phyloP scores from a whole-genome alignment of 495 filamentous ascomycete genomes.

The Corynascus novoguineensis region DNA sequence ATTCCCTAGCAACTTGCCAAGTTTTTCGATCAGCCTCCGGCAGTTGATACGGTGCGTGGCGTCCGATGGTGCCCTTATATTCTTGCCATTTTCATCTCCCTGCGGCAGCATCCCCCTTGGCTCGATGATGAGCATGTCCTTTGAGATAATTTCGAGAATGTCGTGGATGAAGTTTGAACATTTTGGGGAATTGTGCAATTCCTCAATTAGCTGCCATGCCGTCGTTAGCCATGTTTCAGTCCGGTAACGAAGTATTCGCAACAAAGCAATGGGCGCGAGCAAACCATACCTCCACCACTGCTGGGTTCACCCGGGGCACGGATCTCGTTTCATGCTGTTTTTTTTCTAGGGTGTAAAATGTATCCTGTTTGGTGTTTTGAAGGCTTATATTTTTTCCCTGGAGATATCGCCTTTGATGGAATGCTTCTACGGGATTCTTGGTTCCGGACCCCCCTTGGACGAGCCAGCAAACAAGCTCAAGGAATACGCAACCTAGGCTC shows the following conservation, averaged over 20 bases:
- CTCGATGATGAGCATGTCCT: neutral
- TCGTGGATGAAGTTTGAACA: neutral
- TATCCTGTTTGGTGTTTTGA: neutral
- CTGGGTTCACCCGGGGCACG: neutral
- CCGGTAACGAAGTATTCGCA: neutral
- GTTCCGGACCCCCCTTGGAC: neutral
- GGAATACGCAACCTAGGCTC: neutral
- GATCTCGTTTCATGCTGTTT: neutral
- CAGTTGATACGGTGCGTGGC: neutral
- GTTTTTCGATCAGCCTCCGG: neutral
- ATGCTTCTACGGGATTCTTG: neutral
- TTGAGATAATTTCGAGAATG: neutral
- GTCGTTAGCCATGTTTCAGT: neutral
- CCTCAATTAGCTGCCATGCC: neutral
- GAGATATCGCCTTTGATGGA: neutral
- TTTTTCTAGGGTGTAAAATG: neutral
- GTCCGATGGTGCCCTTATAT: neutral
- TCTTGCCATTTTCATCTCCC: neutral
- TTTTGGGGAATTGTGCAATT: neutral
- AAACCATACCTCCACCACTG: neutral
- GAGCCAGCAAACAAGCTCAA: neutral
- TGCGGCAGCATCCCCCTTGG: neutral
- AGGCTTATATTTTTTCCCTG: neutral
- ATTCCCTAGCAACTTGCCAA: no score
- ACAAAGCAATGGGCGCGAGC: no score